Conservation (phyloP, 2,329 filamentous ascomycete genomes). For the Xylogone sp. region DNA sequence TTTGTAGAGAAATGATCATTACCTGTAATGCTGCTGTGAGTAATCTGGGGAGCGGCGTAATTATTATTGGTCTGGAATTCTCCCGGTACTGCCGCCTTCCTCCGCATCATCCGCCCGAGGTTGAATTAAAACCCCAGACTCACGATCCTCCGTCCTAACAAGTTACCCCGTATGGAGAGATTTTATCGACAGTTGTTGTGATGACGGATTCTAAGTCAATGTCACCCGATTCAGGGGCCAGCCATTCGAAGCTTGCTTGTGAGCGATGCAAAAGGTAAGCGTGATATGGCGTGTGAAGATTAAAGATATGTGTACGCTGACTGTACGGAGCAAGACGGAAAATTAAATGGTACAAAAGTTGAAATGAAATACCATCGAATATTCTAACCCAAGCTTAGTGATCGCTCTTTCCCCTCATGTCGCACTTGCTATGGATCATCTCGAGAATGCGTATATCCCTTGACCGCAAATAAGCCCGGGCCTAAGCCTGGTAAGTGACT, state of each 20-base stretch:
- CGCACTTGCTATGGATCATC: slow-evolving; percentile 19
- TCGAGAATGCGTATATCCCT: slow-evolving; percentile 22
- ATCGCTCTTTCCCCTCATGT: slow-evolving; percentile 14
- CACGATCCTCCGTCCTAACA: neutral
- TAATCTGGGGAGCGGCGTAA: too few species aligned
- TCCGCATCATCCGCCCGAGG: neutral
- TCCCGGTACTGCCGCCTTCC: neutral
- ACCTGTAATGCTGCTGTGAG: too few species aligned
- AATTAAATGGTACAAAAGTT: slow-evolving; percentile 18
- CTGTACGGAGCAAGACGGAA: slow-evolving; percentile 23
- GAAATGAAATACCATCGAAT: neutral
- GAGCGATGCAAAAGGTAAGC: slow-evolving; percentile 1
- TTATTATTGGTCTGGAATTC: neutral
- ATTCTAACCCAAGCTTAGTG: slow-evolving; percentile 6
- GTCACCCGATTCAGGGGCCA: neutral
- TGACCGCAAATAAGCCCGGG: slow-evolving; percentile 22
- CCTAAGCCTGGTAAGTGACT: slow-evolving; percentile 24
- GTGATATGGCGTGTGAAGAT: neutral
- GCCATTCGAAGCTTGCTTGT: neutral
- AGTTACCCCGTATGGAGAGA: neutral
- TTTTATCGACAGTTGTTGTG: neutral
- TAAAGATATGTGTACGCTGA: slow-evolving; percentile 10
- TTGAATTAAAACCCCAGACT: neutral
- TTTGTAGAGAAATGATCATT: too few species aligned
- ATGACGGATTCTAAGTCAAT: neutral